Evolutionary conservation across 2,329 filamentous ascomycete species (phyloP), one percentile per base, ranked within the genome.

Genomic region (Xylariaceae sp.): DNA sequence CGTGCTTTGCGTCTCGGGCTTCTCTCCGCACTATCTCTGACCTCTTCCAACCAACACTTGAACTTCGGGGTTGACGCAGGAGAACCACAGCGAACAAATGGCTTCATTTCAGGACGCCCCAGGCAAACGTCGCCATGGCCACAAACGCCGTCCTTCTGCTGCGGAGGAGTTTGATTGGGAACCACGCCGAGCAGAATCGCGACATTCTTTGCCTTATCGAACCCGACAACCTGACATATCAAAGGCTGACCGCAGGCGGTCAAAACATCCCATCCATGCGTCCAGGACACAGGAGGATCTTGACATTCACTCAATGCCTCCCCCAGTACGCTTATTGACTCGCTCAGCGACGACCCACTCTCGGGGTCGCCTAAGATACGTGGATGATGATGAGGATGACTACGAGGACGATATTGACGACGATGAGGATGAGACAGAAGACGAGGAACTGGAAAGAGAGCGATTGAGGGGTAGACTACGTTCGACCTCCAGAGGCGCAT

Each of bases 141-240:
- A 63, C 64, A 65, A 60, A 64, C 65, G 64, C 64, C 68, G 66
- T 55, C 64, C 65, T 59, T 67, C 70, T 56, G 67, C 68, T 56
- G 66, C 68, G 54, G 65, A 67, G 59, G 63, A 68, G 56, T 62
- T 66, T 68, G 68, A 71, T 68, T 72, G 73, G 72, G 69, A 69
- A 56, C 64, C 65, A 47, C 65, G 56, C 55, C 67, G 62, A 57
- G 61, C 66, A 58, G 63, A 67, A 51, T 61, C 60, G 44, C 67
- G 64, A 66, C 66, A 74, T 71, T 71, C 72, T 66, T 60, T 73
- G 70, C 72, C 72, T 66, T 71, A 73, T 68, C 72, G 69, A 68
- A 62, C 67, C 60, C 67, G 64, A 69, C 61, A 63, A 54, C 66
- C 66, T 66, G 68, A 70, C 68, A 68, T 73, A 73, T 72, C 70